Evolutionary conservation across 768 basidiomycete genomes (phyloP).

Genomic region (Punctularia strigosozonata): DNA sequence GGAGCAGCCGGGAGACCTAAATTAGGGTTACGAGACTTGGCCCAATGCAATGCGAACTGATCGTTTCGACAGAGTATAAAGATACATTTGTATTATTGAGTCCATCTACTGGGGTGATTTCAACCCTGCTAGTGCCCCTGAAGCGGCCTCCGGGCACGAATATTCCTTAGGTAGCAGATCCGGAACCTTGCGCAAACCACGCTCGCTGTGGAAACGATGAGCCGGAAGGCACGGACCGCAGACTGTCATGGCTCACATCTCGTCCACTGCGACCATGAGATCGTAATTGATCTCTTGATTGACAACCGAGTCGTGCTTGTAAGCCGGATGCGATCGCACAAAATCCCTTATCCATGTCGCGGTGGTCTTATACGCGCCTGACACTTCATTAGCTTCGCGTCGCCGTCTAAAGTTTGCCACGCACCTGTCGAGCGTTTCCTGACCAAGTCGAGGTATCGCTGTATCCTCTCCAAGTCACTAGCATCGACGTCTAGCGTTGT

Average conservation of each 20-base stretch:
- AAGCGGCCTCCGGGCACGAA: no score
- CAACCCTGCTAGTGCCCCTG: no score
- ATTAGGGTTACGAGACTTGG: no score
- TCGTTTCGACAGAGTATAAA: no score
- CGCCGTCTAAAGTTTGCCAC: slow-evolving; percentile 14
- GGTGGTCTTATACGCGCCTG: slow-evolving; percentile 73
- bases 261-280: slow-evolving; percentile 77
- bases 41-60: no score
- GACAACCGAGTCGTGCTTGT: slow-evolving; percentile 89
- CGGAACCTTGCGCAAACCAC: slow-evolving; percentile 48
- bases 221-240: slow-evolving; percentile 1
- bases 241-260: slow-evolving; percentile 56
- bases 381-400: neutral
- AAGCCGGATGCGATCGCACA: slow-evolving; percentile 82
- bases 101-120: no score
- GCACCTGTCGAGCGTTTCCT: slow-evolving; percentile 69
- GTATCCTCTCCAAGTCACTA: slow-evolving; percentile 46
- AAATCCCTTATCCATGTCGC: slow-evolving; percentile 93
- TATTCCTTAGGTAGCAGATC: slow-evolving; percentile 63
- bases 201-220: slow-evolving; percentile 38
- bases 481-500: slow-evolving; percentile 73
- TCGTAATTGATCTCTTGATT: slow-evolving; percentile 91
- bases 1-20: no score
- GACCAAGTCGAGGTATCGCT: slow-evolving; percentile 72
- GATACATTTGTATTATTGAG: no score